phyloP scores from a whole-genome alignment of 169 alveolate species.

The Plasmodium berghei region DNA sequence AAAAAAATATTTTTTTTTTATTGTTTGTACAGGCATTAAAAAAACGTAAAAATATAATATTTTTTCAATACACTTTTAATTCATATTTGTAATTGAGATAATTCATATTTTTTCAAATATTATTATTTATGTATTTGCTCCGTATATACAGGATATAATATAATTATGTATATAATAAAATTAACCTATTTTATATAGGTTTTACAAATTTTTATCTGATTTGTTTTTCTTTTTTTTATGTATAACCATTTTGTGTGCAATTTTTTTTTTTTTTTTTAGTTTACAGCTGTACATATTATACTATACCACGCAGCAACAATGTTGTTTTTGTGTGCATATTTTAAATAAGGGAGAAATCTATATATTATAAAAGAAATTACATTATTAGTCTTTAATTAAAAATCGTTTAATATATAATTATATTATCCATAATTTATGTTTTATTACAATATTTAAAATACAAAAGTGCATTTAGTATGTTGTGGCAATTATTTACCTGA shows the following conservation, averaged over 20 bases:
- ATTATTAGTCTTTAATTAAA: slow-evolving; percentile 38
- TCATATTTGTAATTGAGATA: too few species aligned
- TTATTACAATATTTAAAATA: slow-evolving; percentile 33
- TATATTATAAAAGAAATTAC: slow-evolving; percentile 5
- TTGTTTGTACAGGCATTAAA: slow-evolving; percentile 5
- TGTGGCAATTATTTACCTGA: slow-evolving; percentile 41
- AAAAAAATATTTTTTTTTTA: not conserved
- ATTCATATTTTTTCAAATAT: too few species aligned
- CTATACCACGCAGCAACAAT: slow-evolving; percentile 33
- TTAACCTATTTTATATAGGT: too few species aligned
- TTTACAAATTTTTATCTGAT: too few species aligned
- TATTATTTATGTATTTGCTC: too few species aligned
- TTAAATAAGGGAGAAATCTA: slow-evolving; percentile 48
- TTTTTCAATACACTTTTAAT: too few species aligned
- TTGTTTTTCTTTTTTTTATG: slow-evolving; percentile 12
- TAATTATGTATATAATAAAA: too few species aligned
- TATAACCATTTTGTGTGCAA: slow-evolving; percentile 58
- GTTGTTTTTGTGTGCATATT: slow-evolving; percentile 74
- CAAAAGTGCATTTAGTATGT: slow-evolving; percentile 39
- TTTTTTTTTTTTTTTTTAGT: slow-evolving; percentile 62
- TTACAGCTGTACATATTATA: slow-evolving; percentile 49
- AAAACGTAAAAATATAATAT: not conserved
- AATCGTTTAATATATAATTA: not conserved
- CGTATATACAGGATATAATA: too few species aligned
- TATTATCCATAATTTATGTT: slow-evolving; percentile 43